These are phyloP conservation scores for Mucor piriformis DNA, from an alignment of 371 early-diverging fungal species.

Conservation along the genomic window DNA sequence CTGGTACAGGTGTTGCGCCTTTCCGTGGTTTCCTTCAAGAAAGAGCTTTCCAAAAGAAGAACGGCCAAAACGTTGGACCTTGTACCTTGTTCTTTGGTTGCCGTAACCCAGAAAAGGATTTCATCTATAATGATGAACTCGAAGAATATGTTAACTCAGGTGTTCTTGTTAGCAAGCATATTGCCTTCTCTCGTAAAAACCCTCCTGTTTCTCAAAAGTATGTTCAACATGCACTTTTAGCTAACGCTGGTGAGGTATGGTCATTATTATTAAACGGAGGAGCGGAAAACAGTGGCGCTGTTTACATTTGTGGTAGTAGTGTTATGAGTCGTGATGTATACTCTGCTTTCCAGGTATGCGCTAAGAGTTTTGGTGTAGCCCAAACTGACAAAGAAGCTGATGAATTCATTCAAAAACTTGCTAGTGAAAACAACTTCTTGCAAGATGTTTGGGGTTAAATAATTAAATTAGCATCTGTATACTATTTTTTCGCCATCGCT, in stretches of 20 bases:
- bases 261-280: constrained; percentile 24
- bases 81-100: constrained; percentile 81
- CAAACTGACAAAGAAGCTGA: constrained; percentile 38
- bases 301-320: constrained; percentile 51
- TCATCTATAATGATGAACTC: constrained; percentile 72
- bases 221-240: constrained; percentile 48
- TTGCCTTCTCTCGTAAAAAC: constrained; percentile 70
- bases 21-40: constrained; percentile 62
- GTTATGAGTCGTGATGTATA: constrained; percentile 54
- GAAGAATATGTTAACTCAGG: constrained; percentile 51
- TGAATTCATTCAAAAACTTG: constrained; percentile 19
- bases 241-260: constrained; percentile 41
- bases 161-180: constrained; percentile 55
- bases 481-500: no score
- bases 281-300: constrained; percentile 19
- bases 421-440: constrained; percentile 37
- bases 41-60: constrained; percentile 32
- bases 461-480: no score
- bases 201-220: constrained; percentile 37
- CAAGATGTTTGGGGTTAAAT: constrained; percentile 59
- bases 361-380: constrained; percentile 40
- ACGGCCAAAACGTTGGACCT: constrained; percentile 24
- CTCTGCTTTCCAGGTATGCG: constrained; percentile 35
- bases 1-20: constrained; percentile 10
- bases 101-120: constrained; percentile 72